A percentile compares a stretch with the other conserved stretches of the same genome.
Conservation (phyloP, 2,329 filamentous ascomycete genomes). For the Sporothrix phasma region DNA sequence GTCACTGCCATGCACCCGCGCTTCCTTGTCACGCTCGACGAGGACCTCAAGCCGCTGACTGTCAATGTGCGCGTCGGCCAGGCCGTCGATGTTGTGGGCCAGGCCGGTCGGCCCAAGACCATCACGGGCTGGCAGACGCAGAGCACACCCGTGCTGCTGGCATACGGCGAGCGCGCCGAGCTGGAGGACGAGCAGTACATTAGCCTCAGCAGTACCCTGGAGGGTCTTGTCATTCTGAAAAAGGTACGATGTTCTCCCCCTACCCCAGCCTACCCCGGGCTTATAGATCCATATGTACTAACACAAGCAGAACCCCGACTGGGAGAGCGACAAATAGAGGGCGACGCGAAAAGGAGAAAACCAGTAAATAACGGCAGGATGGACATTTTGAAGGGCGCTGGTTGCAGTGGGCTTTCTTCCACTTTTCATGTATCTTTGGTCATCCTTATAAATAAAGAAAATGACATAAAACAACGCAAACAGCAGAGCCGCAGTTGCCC, state of each 20-base stretch:
- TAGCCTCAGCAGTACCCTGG: slow-evolving; percentile 78
- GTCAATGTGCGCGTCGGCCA: slow-evolving; percentile 97
- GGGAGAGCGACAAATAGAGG: slow-evolving; percentile 40
- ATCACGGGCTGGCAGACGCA: slow-evolving; percentile 99
- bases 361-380: not conserved
- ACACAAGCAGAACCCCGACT: slow-evolving; percentile 41
- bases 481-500: too few relatives aligned
- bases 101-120: slow-evolving; percentile 94
- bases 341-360: not conserved
- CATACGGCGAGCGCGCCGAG: slow-evolving; percentile 92
- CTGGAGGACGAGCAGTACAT: slow-evolving; percentile 97
- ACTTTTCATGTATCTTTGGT: not conserved
- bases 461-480: too few relatives aligned
- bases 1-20: slow-evolving; percentile 94
- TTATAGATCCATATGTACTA: not conserved
- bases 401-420: not conserved
- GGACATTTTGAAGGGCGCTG: not conserved
- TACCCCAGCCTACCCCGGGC: not conserved
- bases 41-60: slow-evolving; percentile 84
- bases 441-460: not conserved
- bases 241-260: slow-evolving; percentile 52
- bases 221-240: slow-evolving; percentile 89
- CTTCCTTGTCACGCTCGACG: slow-evolving; percentile 92
- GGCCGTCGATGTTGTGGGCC: slow-evolving; percentile 94
- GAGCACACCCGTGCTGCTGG: slow-evolving; percentile 90